Percentiles rank a stretch among this genome's conserved stretches.
Conservation (phyloP, 495 filamentous ascomycete species). For the Penicillium odoratum region DNA sequence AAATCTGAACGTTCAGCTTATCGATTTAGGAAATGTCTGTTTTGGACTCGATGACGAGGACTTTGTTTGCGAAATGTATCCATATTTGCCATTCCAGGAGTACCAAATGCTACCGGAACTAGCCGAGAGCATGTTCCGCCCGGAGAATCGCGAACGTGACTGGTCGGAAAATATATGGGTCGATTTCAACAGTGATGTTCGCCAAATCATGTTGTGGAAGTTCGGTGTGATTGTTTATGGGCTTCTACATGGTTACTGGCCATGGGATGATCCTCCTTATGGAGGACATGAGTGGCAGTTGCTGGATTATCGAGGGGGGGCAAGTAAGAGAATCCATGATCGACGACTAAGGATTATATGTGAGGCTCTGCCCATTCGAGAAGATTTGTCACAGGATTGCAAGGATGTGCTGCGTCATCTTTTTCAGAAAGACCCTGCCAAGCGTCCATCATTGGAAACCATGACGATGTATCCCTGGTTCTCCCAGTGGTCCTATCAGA, state of each 20-base stretch:
- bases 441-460: slow-evolving; percentile 19
- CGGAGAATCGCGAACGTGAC: slow-evolving; percentile 1
- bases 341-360: slow-evolving; percentile 21
- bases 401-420: slow-evolving; percentile 25
- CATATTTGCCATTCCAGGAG: slow-evolving; percentile 21
- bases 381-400: slow-evolving; percentile 28
- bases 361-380: slow-evolving; percentile 17
- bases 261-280: slow-evolving; percentile 24
- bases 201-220: slow-evolving; percentile 21
- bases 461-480: slow-evolving; percentile 26
- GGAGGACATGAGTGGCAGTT: slow-evolving; percentile 3
- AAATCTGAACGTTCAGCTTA: slow-evolving; percentile 27
- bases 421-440: slow-evolving; percentile 16
- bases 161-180: not conserved
- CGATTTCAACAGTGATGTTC: slow-evolving; percentile 5
- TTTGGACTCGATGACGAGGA: slow-evolving; percentile 19
- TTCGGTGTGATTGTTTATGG: slow-evolving; percentile 23
- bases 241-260: slow-evolving; percentile 27
- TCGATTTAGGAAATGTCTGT: slow-evolving; percentile 20
- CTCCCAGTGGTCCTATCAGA: slow-evolving; percentile 17
- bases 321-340: not conserved
- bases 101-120: slow-evolving; percentile 27
- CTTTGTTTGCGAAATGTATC: not conserved
- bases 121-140: slow-evolving; percentile 7
- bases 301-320: not conserved